Evolutionary conservation across 495 filamentous ascomycete genomes (phyloP), one percentile per base, ranked within the genome.

Genomic region (Penicillium coffeae): DNA sequence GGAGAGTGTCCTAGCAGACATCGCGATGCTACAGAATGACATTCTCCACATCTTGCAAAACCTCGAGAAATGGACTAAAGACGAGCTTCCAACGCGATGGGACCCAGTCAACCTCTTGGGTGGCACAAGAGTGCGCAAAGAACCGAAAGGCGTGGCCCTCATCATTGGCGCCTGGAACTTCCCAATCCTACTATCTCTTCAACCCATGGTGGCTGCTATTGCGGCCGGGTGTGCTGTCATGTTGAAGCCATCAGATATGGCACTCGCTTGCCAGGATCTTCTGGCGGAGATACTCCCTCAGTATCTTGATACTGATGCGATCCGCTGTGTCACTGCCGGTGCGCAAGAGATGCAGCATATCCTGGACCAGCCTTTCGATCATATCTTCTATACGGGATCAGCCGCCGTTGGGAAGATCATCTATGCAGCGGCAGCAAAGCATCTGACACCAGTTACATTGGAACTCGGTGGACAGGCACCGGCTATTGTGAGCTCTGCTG

Each of bases 121-220:
- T 56, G 74, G 73, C n/a, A 84, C 89, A 12, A 80, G 71, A 46
- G 79, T 89, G 56, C 73, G 82, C 38, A 92, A 91, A 68, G 91
- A 95, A 49, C 91, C 91, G 3, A 60, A 95, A 25, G 91, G 91
- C 19, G 63, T 82, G 2, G 79, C 88, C 0, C 72, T 96, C 30
- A 83, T 95, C 60, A 91, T 96, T 59, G 90, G 90, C 59, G 78
- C 89, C 32, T 96, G 86, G 76, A 96, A 96, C 68, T 93, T 87
- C 63, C 90, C 91, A 1, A 52, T 92, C 44, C 79, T 86, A 54
- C 76, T 95, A 1, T 67, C 81, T 15, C 49, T 96, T 16, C 77
- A 79, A 30, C 90, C 91, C 15, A 60, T 95, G 34, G 70, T 94
- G 38, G 91, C 89, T 15, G 91, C 90, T 34, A 94, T 95, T 46